Evolutionary conservation across 805 yeast genomes (phyloP), one percentile per base, ranked within the genome.

Genomic region (Myxozyma udenii): DNA sequence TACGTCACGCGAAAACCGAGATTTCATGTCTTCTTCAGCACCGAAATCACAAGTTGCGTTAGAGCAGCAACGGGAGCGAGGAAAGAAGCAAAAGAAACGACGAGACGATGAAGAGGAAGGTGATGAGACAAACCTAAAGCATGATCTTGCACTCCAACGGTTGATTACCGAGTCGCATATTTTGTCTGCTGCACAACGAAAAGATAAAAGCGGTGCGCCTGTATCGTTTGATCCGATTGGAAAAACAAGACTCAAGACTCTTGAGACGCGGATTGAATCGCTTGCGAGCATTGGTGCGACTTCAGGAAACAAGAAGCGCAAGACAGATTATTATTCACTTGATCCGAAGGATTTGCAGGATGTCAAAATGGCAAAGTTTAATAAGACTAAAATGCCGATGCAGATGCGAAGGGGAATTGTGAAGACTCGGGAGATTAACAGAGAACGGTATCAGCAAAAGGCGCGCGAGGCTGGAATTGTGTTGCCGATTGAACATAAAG

Each of bases 381-480:
- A 53, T 24, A 40, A 48, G 37, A 93, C 86, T 60, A 85, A 82
- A 46, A 87, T 88, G 80, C 96, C 98, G 19, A 90, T 93, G 89
- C 67, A 78, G 18, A 80, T 88, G 74, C 77, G 97, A 50, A 86
- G 85, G 64, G 96, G 96, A 2, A 85, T 90, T 83, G 72, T 87
- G 23, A 70, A 74, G 32, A 76, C 81, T 41, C 78, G 83, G 41
- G 68, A 76, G 32, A 66, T 70, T 19, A 78, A 80, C 57, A 78
- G 80, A 18, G 65, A 71, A 22, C 78, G 78, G 61, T 79, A 74
- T 63, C 95, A 87, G 66, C 72, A 75, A 46, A 89, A 87, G 45
- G 97, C 98, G 5, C 77, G 74, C 55, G 91, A 91, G 18, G 95
- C 95, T 3, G 98, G 98, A 12, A 86, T 91, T 49, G 77, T 93